Base-by-base conservation (phyloP, 2,329 filamentous ascomycete species). In the Pyricularia sp. region DNA sequence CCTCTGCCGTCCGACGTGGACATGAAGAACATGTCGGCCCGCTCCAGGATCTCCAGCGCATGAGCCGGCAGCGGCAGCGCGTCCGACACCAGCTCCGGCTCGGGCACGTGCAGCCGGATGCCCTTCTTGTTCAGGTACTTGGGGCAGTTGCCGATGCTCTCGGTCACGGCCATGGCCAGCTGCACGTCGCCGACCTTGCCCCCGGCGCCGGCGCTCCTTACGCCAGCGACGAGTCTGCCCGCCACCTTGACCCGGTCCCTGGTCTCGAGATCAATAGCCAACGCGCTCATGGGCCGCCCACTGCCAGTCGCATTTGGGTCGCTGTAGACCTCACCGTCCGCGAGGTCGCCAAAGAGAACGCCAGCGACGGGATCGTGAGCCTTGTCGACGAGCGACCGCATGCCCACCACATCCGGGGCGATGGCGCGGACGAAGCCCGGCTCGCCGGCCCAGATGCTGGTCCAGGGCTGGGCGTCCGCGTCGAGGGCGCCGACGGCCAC, bases 61-160 rank as follows among this genome's bases (percentile, higher is more conserved):
- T 82, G 81, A 9, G 76, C 73, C 0, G 85, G 78, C 4, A 94
- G 78, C 30, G 78, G 79, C 10, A 80, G 71, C 1, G 76, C 73
- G 42, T 74, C 75, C 36, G 78, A 78, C 4, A 78, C 75, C 4
- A 81, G 74, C 42, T 71, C 68, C 4, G 91, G 86, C 17, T 81
- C 75, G 2, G 90, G 84, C 0, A 81, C 70, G 64, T 85, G 83
- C 5, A 85, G 83, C 2, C 78, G 75, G 58, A 96, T 86, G 1
- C 81, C 80, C 75, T 91, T 93, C 74, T 86, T 87, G 77, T 94
- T 95, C 42, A 97, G 76, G 73, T 97, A 97, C 78, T 97, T 97
- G 1, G 93, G 92, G 73, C 92, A 96, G 73, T 95, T 96, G 0
- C 92, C 89, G 80, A 96, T 74, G 72, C 88, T 91, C 77, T 92